phyloP scores from a whole-genome alignment of 2,329 filamentous ascomycete genomes.

The Ophiostoma ulmi region DNA sequence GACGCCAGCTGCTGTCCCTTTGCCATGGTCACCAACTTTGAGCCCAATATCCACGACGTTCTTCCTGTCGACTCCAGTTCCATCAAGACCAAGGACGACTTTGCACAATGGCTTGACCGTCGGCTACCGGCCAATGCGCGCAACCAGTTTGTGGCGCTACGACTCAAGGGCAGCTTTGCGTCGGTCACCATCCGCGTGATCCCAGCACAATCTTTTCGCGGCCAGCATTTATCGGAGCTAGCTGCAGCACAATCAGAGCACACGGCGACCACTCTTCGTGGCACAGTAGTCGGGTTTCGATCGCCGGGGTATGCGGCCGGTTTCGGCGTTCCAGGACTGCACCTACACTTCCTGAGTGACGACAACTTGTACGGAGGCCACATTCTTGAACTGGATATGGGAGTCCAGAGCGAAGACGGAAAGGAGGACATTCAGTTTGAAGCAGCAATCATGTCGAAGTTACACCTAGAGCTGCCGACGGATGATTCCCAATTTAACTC shows the following conservation, averaged over 20 bases:
- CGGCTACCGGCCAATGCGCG: neutral
- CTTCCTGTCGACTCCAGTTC: neutral
- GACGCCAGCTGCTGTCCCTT: slow-evolving; percentile 13
- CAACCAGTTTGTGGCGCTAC: slow-evolving; percentile 14
- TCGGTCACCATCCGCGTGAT: slow-evolving; percentile 10
- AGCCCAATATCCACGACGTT: neutral
- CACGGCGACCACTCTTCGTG: neutral
- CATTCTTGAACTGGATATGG: slow-evolving; percentile 5
- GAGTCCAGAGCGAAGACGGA: neutral
- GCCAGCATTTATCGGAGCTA: slow-evolving; percentile 1
- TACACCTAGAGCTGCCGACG: slow-evolving; percentile 10
- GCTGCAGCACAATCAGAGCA: slow-evolving; percentile 1
- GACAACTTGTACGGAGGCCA: slow-evolving; percentile 8
- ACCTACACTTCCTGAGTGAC: slow-evolving; percentile 16
- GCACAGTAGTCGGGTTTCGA: slow-evolving; percentile 14
- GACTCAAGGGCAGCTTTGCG: slow-evolving; percentile 9
- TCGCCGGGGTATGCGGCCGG: slow-evolving; percentile 10
- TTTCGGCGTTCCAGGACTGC: slow-evolving; percentile 11
- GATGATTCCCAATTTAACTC: slow-evolving; percentile 1
- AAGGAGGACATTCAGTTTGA: neutral
- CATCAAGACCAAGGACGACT: slow-evolving; percentile 3
- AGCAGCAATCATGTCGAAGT: slow-evolving; percentile 7
- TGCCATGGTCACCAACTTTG: slow-evolving; percentile 14
- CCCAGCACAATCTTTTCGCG: neutral
- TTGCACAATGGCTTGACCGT: neutral